Conservation (phyloP, 2,329 filamentous ascomycete species). For the Aspergillus puulaauensis region DNA sequence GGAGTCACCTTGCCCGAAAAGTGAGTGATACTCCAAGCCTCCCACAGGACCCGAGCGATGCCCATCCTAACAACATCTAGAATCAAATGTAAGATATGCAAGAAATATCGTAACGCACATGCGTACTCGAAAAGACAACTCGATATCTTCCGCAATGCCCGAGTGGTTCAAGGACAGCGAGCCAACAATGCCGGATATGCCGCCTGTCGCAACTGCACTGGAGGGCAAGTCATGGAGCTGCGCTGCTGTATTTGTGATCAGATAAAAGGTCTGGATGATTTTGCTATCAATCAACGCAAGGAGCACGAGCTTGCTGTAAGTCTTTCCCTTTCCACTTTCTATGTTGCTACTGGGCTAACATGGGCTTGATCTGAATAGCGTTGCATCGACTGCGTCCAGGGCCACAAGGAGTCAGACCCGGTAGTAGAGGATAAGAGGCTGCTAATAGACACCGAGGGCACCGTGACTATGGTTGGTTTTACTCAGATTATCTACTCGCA, state of each 20-base stretch:
- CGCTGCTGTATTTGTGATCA: constrained; percentile 49
- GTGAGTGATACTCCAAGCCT: constrained; percentile 20
- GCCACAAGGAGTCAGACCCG: constrained; percentile 32
- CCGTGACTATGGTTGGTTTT: constrained; percentile 10
- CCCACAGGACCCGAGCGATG: neutral
- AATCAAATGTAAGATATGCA: constrained; percentile 50
- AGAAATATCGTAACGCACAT: constrained; percentile 36
- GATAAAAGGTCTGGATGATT: constrained; percentile 49
- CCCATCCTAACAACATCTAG: constrained; percentile 26
- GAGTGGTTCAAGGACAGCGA: constrained; percentile 15
- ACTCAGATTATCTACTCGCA: neutral
- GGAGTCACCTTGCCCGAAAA: constrained; percentile 31
- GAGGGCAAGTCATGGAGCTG: constrained; percentile 46
- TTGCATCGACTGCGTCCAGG: constrained; percentile 42
- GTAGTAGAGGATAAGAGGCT: constrained; percentile 32
- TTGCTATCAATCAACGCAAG: constrained; percentile 50
- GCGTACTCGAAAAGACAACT: constrained; percentile 52
- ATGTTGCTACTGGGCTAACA: neutral
- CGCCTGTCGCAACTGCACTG: constrained; percentile 48
- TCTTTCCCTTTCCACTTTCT: constrained; percentile 6
- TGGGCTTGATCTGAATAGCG: constrained; percentile 29
- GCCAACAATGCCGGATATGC: constrained; percentile 25
- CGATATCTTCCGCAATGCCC: constrained; percentile 30
- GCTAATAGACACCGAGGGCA: constrained; percentile 16
- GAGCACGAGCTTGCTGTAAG: constrained; percentile 49